phyloP scores from a whole-genome alignment of 2,329 filamentous ascomycete species.

The Alternaria arborescens region DNA sequence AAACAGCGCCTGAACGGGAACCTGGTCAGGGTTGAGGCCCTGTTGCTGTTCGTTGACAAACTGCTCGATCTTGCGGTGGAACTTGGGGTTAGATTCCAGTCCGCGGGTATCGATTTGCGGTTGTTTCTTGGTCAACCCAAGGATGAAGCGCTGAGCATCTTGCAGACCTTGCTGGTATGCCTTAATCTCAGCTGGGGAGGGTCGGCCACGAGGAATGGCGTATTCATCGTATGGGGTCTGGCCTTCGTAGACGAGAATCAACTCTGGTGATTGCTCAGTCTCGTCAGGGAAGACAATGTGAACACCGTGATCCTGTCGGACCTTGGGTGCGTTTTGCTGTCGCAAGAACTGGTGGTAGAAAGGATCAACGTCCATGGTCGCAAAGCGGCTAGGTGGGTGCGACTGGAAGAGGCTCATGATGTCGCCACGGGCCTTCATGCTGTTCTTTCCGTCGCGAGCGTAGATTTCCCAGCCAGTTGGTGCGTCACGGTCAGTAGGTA shows the following conservation, averaged over 20 bases:
- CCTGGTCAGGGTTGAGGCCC: slow-evolving; percentile 55
- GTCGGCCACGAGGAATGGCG: slow-evolving; percentile 64
- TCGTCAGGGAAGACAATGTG: slow-evolving; percentile 75
- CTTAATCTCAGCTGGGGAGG: slow-evolving; percentile 63
- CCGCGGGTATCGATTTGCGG: slow-evolving; percentile 63
- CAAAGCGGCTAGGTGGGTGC: slow-evolving; percentile 77
- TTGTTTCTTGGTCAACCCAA: slow-evolving; percentile 63
- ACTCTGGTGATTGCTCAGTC: slow-evolving; percentile 64
- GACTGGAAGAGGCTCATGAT: slow-evolving; percentile 76
- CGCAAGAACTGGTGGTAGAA: slow-evolving; percentile 81
- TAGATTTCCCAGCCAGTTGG: slow-evolving; percentile 87
- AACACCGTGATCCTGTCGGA: slow-evolving; percentile 75
- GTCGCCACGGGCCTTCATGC: slow-evolving; percentile 76
- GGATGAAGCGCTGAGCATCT: slow-evolving; percentile 66
- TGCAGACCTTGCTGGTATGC: slow-evolving; percentile 66
- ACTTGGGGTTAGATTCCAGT: slow-evolving; percentile 65
- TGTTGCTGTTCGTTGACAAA: slow-evolving; percentile 67
- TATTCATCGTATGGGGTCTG: slow-evolving; percentile 62
- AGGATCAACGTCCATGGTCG: slow-evolving; percentile 72
- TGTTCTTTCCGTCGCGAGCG: slow-evolving; percentile 84
- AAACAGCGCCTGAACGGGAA: slow-evolving; percentile 66
- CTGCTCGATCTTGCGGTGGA: slow-evolving; percentile 69
- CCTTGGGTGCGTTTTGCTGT: slow-evolving; percentile 67
- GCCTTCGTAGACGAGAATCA: slow-evolving; percentile 80
- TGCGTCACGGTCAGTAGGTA: slow-evolving; percentile 73